Evolutionary conservation across 495 filamentous ascomycete genomes (phyloP).

Genomic region (Arthonia radiata): DNA sequence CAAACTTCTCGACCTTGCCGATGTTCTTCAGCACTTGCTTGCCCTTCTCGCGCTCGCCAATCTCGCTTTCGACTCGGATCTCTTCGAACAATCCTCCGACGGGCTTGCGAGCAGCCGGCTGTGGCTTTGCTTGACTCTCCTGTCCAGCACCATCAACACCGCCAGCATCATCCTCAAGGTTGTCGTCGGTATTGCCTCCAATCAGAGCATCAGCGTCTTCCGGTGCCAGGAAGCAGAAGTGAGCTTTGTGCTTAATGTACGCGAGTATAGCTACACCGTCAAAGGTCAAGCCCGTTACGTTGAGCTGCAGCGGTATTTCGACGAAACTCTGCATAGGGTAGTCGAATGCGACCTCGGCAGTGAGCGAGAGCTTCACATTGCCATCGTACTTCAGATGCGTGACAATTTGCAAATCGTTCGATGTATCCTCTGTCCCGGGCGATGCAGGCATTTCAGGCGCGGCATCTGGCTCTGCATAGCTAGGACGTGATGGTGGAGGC

Average conservation of each 20-base stretch:
- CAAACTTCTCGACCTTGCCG: conserved; percentile 92
- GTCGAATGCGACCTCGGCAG: conserved; percentile 83
- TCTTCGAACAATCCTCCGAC: conserved; percentile 63
- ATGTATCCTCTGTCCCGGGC: conserved; percentile 12
- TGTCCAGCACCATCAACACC: conserved; percentile 2
- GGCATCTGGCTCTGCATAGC: too few relatives aligned
- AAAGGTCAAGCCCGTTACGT: conserved; percentile 82
- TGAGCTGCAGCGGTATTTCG: conserved; percentile 69
- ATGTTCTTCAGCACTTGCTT: conserved; percentile 95
- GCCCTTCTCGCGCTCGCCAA: conserved; percentile 68
- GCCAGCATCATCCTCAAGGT: conserved; percentile 18
- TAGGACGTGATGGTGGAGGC: conserved; percentile 14
- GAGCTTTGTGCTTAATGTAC: conserved; percentile 56
- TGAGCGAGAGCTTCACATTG: conserved; percentile 61
- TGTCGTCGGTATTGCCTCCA: conserved; percentile 9
- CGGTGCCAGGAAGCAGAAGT: conserved; percentile 76
- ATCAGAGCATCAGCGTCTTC: conserved; percentile 51
- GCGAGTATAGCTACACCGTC: conserved; percentile 83
- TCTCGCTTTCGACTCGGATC: conserved; percentile 90
- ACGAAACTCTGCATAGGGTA: conserved; percentile 96
- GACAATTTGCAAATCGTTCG: conserved; percentile 59
- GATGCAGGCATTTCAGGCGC: too few relatives aligned
- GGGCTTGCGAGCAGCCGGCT: conserved; percentile 11
- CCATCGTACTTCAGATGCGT: conserved; percentile 74
- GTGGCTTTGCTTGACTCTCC: conserved; percentile 2